Evolutionary conservation across 2,329 filamentous ascomycete species (phyloP), one percentile per base, ranked within the genome.

Genomic region (Xylariaceae sp.): DNA sequence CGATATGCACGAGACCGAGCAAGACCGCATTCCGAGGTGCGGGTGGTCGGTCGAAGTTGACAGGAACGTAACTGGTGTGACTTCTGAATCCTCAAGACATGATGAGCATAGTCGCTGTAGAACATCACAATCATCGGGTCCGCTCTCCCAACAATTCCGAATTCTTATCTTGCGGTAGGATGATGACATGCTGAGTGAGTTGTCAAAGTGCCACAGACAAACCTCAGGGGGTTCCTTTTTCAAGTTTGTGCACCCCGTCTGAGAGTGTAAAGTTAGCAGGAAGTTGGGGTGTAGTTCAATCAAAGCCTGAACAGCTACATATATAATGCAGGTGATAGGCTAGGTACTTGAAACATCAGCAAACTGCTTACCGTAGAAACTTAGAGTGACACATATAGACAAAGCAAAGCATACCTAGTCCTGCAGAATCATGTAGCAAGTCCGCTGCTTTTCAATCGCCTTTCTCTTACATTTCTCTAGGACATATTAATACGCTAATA

Each of bases 31-130:
- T 12, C 8, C 14, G 12, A 31, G 26, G 11, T 12, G 17, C 33
- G 28, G 12, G 6, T 1, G 6, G 14, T 26, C 14, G 33, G 26
- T 16, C n/a, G 46, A 23, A 6, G n/a, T n/a, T 19, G 31, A 24
- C 12, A 8, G 21, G 6, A 8, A 8, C 7, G 36, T 14, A 12
- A 12, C 8, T 31, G 45, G 9, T n/a, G 9, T 31, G 16, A 6
- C 16, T n/a, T n/a, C 45, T 55, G 45, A 8, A 19, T 52, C 33
- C 29, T 39, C 33, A 23, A 17, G 44, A 21, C 36, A 17, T 37
- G 33, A 46, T 41, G 57, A 53, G 53, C 49, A 41, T 28, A 7
- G 48, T 53, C 11, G 53, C 17, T 39, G 47, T 4, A 16, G 12
- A 16, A 4, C n/a, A 33, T 19, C 14, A 17, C 33, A 26, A 24